phyloP scores from a whole-genome alignment of 257 asterid genomes.

The Anisodus tanguticus region DNA sequence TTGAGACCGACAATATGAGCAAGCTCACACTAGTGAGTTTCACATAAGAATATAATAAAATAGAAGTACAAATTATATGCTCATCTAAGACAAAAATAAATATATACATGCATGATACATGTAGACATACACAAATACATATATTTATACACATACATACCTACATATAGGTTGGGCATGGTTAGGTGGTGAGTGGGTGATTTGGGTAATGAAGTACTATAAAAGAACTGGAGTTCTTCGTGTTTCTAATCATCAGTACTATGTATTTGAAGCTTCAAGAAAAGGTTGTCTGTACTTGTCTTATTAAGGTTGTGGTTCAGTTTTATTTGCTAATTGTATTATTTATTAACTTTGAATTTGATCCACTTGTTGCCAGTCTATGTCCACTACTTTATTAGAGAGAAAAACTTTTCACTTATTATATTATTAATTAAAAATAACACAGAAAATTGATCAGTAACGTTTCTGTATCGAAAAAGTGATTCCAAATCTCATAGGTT shows the following conservation, averaged over 20 bases:
- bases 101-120: background rate
- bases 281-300: background rate
- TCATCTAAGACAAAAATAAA: background rate
- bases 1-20: no score
- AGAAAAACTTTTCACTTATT: background rate
- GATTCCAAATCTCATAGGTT: conserved; percentile 55
- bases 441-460: background rate
- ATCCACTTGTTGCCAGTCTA: conserved; percentile 31
- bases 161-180: background rate
- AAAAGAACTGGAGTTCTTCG: background rate
- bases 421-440: background rate
- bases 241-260: conserved; percentile 15
- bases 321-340: conserved; percentile 34
- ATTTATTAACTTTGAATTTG: conserved; percentile 12
- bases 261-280: background rate
- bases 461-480: conserved; percentile 36
- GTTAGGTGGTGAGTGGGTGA: background rate
- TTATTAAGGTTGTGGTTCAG: conserved; percentile 38
- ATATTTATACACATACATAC: background rate
- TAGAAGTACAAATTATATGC: background rate
- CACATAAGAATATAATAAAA: no score
- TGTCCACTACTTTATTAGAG: conserved; percentile 18
- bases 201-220: background rate
- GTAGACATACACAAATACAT: background rate
- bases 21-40: no score